Percentiles rank a stretch among this genome's conserved stretches.
These are phyloP conservation scores for Limnanthes douglasii DNA, from an alignment of 345 rosid species.

Conservation along the genomic window DNA sequence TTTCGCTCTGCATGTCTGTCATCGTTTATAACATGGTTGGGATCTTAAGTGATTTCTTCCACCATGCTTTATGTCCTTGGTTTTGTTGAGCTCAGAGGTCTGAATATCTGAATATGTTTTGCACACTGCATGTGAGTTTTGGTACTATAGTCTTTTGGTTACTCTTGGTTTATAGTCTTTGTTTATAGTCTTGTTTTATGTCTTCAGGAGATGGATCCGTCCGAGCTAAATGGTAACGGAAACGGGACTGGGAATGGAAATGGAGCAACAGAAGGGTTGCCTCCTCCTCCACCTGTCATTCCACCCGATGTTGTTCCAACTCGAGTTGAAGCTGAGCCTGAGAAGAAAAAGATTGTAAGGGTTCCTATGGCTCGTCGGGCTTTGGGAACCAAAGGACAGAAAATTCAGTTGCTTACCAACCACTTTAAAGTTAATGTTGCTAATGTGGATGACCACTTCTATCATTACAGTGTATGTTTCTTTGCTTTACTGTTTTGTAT, in stretches of 20 bases:
- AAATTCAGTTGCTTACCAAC: conserved; percentile 44
- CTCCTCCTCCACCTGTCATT: conserved; percentile 57
- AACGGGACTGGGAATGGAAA: conserved; percentile 8
- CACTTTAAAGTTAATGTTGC: conserved; percentile 67
- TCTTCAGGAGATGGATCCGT: conserved; percentile 33
- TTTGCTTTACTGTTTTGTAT: background rate
- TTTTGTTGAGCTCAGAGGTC: too few relatives aligned
- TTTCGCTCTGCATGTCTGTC: too few relatives aligned
- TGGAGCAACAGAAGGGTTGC: conserved; percentile 26
- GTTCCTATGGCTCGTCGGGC: conserved; percentile 57
- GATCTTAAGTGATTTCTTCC: too few relatives aligned
- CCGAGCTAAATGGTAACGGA: conserved; percentile 10
- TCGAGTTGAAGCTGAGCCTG: conserved; percentile 18
- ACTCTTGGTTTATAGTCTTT: too few relatives aligned
- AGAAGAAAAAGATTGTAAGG: conserved; percentile 33
- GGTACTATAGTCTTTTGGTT: too few relatives aligned
- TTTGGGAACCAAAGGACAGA: conserved; percentile 59
- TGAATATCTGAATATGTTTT: too few relatives aligned
- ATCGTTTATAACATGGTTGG: too few relatives aligned
- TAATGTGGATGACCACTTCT: conserved; percentile 45
- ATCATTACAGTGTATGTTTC: conserved; percentile 51
- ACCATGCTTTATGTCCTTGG: too few relatives aligned
- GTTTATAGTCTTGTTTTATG: too few relatives aligned
- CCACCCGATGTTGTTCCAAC: conserved; percentile 55
- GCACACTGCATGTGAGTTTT: too few relatives aligned